phyloP scores from a whole-genome alignment of 306 rosid species.

The Quercus glauca region DNA sequence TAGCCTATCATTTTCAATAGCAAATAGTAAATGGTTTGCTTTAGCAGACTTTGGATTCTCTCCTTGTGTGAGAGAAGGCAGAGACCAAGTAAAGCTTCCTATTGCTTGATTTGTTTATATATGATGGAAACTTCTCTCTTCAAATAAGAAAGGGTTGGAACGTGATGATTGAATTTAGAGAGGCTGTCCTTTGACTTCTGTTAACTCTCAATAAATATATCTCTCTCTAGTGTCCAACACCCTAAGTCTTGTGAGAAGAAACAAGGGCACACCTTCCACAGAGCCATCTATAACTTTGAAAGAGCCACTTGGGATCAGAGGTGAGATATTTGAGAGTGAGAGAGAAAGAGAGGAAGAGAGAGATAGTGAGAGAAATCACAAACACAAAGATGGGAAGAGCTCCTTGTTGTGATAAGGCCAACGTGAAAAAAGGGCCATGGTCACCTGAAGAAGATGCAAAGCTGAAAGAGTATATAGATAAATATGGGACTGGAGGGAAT shows the following conservation, averaged over 20 bases:
- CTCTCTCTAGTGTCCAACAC: slow-evolving; percentile 4
- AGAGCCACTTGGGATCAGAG: not conserved
- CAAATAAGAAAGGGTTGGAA: slow-evolving; percentile 17
- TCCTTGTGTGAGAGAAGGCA: slow-evolving; percentile 11
- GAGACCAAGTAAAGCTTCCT: slow-evolving; percentile 29
- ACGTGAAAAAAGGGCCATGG: slow-evolving; percentile 97
- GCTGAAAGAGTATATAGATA: slow-evolving; percentile 64
- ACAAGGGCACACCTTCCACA: not conserved
- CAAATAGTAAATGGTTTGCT: slow-evolving; percentile 2
- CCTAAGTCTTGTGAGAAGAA: slow-evolving; percentile 17
- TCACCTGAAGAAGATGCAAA: slow-evolving; percentile 91
- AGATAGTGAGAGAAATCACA: not conserved
- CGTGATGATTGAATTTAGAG: slow-evolving; percentile 41
- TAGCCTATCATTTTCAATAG: slow-evolving; percentile 36
- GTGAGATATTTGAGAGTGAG: not conserved
- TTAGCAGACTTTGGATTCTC: slow-evolving; percentile 36
- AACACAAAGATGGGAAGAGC: slow-evolving; percentile 69
- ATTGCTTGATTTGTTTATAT: slow-evolving; percentile 19
- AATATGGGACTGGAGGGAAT: slow-evolving; percentile 84
- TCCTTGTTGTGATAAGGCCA: slow-evolving; percentile 95
- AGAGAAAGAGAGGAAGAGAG: not conserved
- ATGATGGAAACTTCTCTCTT: slow-evolving; percentile 42
- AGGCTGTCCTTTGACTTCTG: slow-evolving; percentile 64
- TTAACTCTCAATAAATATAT: slow-evolving; percentile 29
- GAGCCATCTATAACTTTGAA: not conserved